Evolutionary conservation across 129 eudicot species (phyloP), one percentile per base, ranked within the genome.

Genomic region (Flaveria ramosissima): DNA sequence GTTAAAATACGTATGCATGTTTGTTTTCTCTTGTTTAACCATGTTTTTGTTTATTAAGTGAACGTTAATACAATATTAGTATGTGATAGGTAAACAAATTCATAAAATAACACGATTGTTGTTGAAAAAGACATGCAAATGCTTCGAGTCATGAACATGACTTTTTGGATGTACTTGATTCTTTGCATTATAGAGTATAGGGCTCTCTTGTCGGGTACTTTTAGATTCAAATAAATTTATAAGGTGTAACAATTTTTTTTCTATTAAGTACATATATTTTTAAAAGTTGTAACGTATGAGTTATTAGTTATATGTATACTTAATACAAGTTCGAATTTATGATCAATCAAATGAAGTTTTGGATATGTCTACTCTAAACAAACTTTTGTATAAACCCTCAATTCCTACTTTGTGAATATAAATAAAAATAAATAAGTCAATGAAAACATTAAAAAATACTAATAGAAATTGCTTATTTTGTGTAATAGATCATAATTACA

Each of bases 131-230:
- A 27, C 42, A 62, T 62, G 68, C 43, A 62, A 13, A 41, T 62
- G 68, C 42, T 62, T 26, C 19, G 19, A 62, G 42, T 62, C 43
- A 14, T n/a, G 68, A 41, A 24, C 41, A 26, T 61, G 36, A 61
- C 64, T 57, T 57, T 57, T 57, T 57, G 32, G 64, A 57, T 20
- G 64, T 20, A 57, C 32, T 57, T 10, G 64, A 57, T 27, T 20
- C 30, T 20, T 20, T 20, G 30, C 14, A 21, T 57, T 57, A 21
- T 7, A 20, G 63, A 47, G 13, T 56, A 30, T 56, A 30, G 5
- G 8, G 30, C 30, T 56, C 14, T 56, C 30, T 56, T 20, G 16
- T 57, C 32, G 1, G 23, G 0, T 57, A 57, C 64, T 57, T 57
- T 57, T 19, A 13, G 30, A 57, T 57, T 57, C 30, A 5, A 57